Evolutionary conservation across 192 early-diverging fungal genomes (phyloP).

Genomic region (Piromyces sp.): DNA sequence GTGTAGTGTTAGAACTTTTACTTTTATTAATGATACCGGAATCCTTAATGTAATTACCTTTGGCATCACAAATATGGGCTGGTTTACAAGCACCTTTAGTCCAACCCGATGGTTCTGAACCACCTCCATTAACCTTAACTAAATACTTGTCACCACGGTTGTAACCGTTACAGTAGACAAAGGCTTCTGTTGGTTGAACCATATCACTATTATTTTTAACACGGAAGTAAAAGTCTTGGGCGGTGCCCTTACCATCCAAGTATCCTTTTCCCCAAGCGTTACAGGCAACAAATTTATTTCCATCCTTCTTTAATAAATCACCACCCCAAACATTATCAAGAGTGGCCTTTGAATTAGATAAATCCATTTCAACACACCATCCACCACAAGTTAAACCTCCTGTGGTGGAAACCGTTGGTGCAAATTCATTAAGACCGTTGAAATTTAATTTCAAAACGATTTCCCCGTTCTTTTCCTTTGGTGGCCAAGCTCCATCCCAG

Average conservation of each 20-base stretch:
- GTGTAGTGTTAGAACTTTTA: not conserved
- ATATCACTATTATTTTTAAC: not conserved
- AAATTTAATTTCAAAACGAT: not conserved
- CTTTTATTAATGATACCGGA: not conserved
- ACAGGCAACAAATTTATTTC: not conserved
- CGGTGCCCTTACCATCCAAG: not conserved
- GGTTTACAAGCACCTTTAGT: not conserved
- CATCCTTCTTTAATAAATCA: not conserved
- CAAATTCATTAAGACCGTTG: not conserved
- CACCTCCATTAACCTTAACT: not conserved
- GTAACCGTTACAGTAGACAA: not conserved
- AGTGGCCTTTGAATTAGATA: not conserved
- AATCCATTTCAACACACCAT: not conserved
- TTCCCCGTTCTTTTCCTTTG: not conserved
- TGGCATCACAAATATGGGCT: not conserved
- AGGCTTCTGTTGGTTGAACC: not conserved
- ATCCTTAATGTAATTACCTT: not conserved
- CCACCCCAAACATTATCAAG: not conserved
- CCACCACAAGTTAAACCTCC: not conserved
- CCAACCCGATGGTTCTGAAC: not conserved
- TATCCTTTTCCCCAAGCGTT: not conserved
- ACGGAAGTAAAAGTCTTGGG: not conserved
- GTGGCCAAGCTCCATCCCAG: not conserved
- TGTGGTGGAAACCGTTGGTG: not conserved
- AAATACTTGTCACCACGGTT: not conserved